Evolutionary conservation across 768 basidiomycete genomes (phyloP).

Genomic region (Pholiota microspora): DNA sequence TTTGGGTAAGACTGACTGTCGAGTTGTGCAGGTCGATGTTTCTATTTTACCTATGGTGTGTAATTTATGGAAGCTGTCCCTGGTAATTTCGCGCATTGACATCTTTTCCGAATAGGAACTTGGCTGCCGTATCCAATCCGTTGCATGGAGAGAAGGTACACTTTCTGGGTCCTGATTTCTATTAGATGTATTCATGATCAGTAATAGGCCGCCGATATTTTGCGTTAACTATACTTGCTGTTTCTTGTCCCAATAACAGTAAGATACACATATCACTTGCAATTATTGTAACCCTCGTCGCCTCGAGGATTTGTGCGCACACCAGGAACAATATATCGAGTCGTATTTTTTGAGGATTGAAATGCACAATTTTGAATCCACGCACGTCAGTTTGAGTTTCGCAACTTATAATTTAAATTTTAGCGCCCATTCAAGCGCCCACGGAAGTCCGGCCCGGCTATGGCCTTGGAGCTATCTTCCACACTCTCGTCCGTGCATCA

Average conservation of each 20-base stretch:
- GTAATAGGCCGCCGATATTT: not conserved
- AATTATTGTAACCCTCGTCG: too few relatives aligned
- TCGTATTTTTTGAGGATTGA: too few relatives aligned
- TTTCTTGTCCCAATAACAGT: too few relatives aligned
- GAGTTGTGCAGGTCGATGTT: not conserved
- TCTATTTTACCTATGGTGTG: not conserved
- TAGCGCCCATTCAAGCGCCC: too few relatives aligned
- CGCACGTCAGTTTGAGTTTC: too few relatives aligned
- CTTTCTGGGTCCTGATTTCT: not conserved
- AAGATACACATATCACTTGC: too few relatives aligned
- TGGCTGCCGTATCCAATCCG: not conserved
- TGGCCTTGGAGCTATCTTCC: conserved; percentile 39
- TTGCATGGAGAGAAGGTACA: not conserved
- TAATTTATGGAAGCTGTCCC: not conserved
- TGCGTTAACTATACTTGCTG: too few relatives aligned
- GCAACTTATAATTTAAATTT: too few relatives aligned
- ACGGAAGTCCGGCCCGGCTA: too few relatives aligned
- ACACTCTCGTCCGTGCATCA: conserved; percentile 81
- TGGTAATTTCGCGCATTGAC: not conserved
- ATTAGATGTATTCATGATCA: not conserved
- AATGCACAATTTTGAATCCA: too few relatives aligned
- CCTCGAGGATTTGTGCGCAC: too few relatives aligned
- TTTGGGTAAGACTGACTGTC: not conserved
- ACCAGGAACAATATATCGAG: too few relatives aligned
- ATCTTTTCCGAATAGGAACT: not conserved